Conservation (phyloP, 805 yeast genomes). For the Scheffersomyces stipitis region DNA sequence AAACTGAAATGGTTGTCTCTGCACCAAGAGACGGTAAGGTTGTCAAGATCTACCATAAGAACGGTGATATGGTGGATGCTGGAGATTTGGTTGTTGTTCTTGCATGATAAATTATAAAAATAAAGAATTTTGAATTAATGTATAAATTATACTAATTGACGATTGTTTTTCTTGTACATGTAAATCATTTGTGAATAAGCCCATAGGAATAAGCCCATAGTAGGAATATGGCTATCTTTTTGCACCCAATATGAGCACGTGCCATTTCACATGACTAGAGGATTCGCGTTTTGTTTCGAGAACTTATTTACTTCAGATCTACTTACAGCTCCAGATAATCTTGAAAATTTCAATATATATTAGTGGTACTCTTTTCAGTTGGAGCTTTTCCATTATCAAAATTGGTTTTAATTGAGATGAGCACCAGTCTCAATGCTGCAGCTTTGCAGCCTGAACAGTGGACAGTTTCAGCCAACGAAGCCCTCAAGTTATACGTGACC, state of each 20-base stretch:
- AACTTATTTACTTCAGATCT: neutral
- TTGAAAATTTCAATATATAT: neutral
- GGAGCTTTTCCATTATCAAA: conserved; percentile 1
- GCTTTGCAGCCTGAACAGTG: conserved; percentile 64
- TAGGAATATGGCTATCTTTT: too few relatives aligned
- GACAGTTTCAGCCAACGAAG: conserved; percentile 74
- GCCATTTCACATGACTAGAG: too few relatives aligned
- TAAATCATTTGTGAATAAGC: too few relatives aligned
- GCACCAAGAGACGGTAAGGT: conserved; percentile 75
- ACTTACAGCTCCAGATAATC: neutral
- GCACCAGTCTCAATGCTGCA: conserved; percentile 6
- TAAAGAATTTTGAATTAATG: too few relatives aligned
- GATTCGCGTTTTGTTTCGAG: neutral
- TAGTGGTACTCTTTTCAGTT: conserved; percentile 1
- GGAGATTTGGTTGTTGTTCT: conserved; percentile 92
- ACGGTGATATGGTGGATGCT: conserved; percentile 96
- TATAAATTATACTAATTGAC: too few relatives aligned
- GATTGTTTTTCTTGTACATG: too few relatives aligned
- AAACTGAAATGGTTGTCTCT: conserved; percentile 90
- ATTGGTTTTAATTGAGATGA: too few relatives aligned
- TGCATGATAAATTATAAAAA: too few relatives aligned
- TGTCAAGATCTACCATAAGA: conserved; percentile 66
- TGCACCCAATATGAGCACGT: too few relatives aligned
- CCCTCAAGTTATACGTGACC: conserved; percentile 54
- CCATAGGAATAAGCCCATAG: too few relatives aligned